Evolutionary conservation across 2,329 filamentous ascomycete genomes (phyloP).

Genomic region (Atkinsonella hypoxylon): DNA sequence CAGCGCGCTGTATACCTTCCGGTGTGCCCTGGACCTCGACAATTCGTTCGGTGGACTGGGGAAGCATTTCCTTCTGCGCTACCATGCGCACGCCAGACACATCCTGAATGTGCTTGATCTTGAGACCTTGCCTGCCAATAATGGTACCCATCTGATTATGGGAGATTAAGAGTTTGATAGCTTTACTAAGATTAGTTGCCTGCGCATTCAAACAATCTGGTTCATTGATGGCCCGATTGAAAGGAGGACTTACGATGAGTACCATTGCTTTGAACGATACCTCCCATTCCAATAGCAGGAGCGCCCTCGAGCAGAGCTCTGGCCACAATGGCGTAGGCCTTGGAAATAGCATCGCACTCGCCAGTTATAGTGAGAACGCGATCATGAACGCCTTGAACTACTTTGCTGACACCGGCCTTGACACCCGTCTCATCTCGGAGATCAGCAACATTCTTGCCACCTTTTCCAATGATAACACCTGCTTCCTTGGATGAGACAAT

Average conservation of each 20-base stretch:
- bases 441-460: constrained; percentile 95
- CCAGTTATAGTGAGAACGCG: constrained; percentile 94
- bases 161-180: constrained; percentile 94
- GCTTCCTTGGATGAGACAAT: constrained; percentile 99
- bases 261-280: constrained; percentile 72
- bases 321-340: constrained; percentile 88
- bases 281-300: constrained; percentile 92
- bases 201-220: not conserved
- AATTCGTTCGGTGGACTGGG: constrained; percentile 94
- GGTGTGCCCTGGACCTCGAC: constrained; percentile 94
- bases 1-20: constrained; percentile 86
- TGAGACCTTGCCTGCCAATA: constrained; percentile 89
- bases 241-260: constrained; percentile 63
- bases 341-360: constrained; percentile 74
- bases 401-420: constrained; percentile 96
- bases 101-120: constrained; percentile 99
- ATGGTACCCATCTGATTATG: constrained; percentile 99
- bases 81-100: constrained; percentile 96
- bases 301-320: constrained; percentile 86
- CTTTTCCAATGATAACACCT: constrained; percentile 97
- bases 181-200: constrained; percentile 32
- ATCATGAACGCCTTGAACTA: constrained; percentile 93
- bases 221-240: not conserved
- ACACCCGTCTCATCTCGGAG: constrained; percentile 95
- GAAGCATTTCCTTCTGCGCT: constrained; percentile 98